phyloP scores from a whole-genome alignment of 176 grass and related monocot genomes.

The Ampelocalamus luodianensis region DNA sequence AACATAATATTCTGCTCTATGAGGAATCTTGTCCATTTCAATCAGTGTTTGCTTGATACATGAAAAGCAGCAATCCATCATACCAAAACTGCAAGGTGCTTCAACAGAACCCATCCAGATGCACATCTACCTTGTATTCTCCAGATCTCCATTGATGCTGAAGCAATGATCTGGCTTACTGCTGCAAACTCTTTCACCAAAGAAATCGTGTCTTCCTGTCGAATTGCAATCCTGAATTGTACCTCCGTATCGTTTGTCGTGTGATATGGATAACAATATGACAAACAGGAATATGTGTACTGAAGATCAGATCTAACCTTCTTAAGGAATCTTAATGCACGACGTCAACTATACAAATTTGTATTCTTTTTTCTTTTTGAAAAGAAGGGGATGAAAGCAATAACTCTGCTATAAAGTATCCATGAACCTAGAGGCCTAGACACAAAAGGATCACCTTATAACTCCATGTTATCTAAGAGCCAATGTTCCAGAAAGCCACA shows the following conservation, averaged over 20 bases:
- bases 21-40: neutral
- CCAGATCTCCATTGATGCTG: conserved; percentile 38
- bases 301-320: conserved; percentile 45
- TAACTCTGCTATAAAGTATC: neutral
- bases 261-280: neutral
- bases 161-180: conserved; percentile 25
- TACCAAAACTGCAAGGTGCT: conserved; percentile 51
- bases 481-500: neutral
- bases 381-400: neutral
- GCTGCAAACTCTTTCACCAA: conserved; percentile 51
- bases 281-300: neutral
- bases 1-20: too few relatives aligned
- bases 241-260: neutral
- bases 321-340: conserved; percentile 42
- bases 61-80: conserved; percentile 39
- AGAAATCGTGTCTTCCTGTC: conserved; percentile 30
- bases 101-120: conserved; percentile 56
- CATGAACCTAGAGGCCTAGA: neutral
- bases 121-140: conserved; percentile 50
- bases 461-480: neutral
- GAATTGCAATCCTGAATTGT: conserved; percentile 28
- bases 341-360: neutral
- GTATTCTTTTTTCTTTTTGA: neutral
- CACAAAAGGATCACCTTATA: neutral
- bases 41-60: conserved; percentile 8